Conservation (phyloP, 176 grass and related monocot genomes). For the sorghum (Sorghum bicolor) region DNA sequence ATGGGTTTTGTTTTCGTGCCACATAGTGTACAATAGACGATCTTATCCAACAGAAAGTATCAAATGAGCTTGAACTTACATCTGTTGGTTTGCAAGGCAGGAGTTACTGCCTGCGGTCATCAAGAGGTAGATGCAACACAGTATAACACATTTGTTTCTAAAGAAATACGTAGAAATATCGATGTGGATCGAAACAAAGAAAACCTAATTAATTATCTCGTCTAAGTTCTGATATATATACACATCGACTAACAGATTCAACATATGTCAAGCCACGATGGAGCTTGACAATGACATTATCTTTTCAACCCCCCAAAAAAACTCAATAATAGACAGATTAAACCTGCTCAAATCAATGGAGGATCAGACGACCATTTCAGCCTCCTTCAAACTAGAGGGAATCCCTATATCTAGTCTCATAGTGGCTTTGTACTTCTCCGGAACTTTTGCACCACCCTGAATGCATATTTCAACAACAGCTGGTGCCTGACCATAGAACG, state of each 20-base stretch:
- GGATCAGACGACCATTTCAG: constrained; percentile 84
- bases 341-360: not conserved
- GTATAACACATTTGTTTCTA: not conserved
- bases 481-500: constrained; percentile 93
- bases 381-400: constrained; percentile 69
- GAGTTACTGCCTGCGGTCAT: not conserved
- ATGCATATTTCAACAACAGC: constrained; percentile 86
- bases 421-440: constrained; percentile 79
- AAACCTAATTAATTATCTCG: not conserved
- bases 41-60: not conserved
- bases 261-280: not conserved
- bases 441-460: constrained; percentile 58
- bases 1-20: not conserved
- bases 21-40: not conserved
- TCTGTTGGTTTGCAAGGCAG: constrained; percentile 3
- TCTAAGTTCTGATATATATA: constrained; percentile 23
- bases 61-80: not conserved
- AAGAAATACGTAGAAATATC: not conserved
- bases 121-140: not conserved
- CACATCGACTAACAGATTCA: constrained; percentile 14
- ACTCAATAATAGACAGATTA: not conserved
- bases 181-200: not conserved
- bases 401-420: constrained; percentile 93
- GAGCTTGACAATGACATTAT: not conserved
- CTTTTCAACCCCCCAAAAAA: not conserved